Evolutionary conservation across 148 eudicot genomes (phyloP).

Genomic region (Nyssa sinensis): DNA sequence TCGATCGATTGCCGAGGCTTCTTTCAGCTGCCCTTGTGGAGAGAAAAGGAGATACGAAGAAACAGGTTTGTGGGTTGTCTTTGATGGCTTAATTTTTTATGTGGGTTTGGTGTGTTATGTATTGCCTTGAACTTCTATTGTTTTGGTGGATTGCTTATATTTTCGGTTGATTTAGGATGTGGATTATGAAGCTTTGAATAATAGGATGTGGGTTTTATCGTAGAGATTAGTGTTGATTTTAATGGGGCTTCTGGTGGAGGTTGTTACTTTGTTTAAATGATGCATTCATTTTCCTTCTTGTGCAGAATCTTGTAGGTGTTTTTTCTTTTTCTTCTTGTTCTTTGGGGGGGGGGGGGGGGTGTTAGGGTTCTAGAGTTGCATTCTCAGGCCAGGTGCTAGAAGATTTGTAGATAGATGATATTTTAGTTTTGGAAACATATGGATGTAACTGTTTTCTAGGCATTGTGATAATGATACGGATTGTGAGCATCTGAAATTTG

Average conservation of each 20-base stretch:
- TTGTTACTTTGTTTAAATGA: neutral
- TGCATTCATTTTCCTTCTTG: neutral
- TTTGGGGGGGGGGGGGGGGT: too few species aligned
- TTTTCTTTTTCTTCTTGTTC: neutral
- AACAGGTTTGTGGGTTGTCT: slow-evolving; percentile 42
- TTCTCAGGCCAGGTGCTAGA: too few species aligned
- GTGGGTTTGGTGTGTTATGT: neutral
- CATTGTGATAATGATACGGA: neutral
- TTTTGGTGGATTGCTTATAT: neutral
- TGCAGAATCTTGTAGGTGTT: neutral
- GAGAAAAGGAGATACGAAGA: slow-evolving; percentile 51
- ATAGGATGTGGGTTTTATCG: neutral
- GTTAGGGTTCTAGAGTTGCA: neutral
- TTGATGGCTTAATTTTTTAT: neutral
- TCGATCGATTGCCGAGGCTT: slow-evolving; percentile 91
- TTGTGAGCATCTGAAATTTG: neutral
- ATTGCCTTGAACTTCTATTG: slow-evolving; percentile 6
- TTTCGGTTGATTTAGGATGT: neutral
- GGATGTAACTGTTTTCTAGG: neutral
- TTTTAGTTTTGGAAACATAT: too few species aligned
- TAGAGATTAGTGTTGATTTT: neutral
- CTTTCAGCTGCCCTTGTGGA: slow-evolving; percentile 77
- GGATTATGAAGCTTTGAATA: neutral
- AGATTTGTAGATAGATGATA: too few species aligned
- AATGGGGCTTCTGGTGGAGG: neutral